Base-by-base conservation (phyloP, 1,284 basidiomycete genomes). In the Vanrija humicola region DNA sequence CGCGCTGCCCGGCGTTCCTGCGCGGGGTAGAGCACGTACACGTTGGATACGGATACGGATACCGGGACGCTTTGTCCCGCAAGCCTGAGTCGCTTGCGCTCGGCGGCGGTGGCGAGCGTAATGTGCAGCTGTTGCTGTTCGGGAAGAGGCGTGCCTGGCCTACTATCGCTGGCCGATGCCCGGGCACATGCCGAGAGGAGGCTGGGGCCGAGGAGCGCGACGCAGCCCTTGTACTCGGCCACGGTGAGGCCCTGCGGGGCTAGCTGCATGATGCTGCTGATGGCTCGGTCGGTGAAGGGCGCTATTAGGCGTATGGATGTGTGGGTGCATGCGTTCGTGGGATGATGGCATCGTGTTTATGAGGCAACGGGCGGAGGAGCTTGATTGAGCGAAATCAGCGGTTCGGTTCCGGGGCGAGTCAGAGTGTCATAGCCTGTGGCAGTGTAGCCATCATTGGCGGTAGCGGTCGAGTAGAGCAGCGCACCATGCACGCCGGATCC, bases 1-100 rank as follows among this genome's bases (percentile, higher is more conserved):
- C 77, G 74, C 1, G 80, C 74, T 0, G 72, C 70, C 21, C 48
- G 25, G 14, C 14, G 10, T 10, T 19, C 38, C 15, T 19, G 34
- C 34, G 34, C 16, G 34, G 12, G 19, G 3, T 43, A 46, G 18
- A 53, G 34, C 15, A 46, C 50, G 48, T 53, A 57, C n/a, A 57
- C 38, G 46, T 52, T 12, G 39, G 34, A 34, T 34, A 34, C 34
- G 12, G 34, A 12, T 12, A 29, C 28, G 28, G 28, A 29, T 12
- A 29, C 12, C 34, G 34, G 34, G 34, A 34, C 34, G 34, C 34
- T 12, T 1, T 1, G 9, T 5, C 34, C 14, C 4, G 18, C 19
- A n/a, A 43, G 4, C 8, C 43, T 42, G 40, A 54, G 28, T 7
- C 23, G 8, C 19, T 50, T 50, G 40, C 29, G 43, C n/a, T 50